A percentile compares a stretch with the other conserved stretches of the same genome.
phyloP scores from a whole-genome alignment of 345 rosid genomes.

The Eucalyptus caleyi region DNA sequence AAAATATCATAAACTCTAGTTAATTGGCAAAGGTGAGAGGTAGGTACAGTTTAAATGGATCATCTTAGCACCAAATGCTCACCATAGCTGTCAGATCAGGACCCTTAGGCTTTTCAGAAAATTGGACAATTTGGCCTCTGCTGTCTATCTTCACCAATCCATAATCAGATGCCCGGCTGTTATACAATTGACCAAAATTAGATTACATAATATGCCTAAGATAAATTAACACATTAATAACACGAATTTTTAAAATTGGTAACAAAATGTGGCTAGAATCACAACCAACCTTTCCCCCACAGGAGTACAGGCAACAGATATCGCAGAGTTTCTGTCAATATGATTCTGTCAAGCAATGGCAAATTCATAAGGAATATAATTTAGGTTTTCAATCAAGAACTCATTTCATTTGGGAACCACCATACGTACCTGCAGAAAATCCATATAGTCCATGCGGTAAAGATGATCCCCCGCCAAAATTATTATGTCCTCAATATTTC shows the following conservation, averaged over 20 bases:
- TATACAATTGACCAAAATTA: not conserved
- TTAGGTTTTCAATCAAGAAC: not conserved
- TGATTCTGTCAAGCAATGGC: slow-evolving; percentile 47
- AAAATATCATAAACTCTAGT: not conserved
- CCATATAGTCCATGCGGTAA: slow-evolving; percentile 84
- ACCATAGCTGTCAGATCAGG: slow-evolving; percentile 77
- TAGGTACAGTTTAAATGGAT: not conserved
- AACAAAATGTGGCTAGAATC: not conserved
- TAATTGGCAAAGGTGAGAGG: not conserved
- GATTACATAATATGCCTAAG: not conserved
- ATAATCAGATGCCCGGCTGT: slow-evolving; percentile 86
- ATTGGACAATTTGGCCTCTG: slow-evolving; percentile 55
- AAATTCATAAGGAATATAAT: not conserved
- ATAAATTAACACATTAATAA: not conserved
- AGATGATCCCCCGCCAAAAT: slow-evolving; percentile 93
- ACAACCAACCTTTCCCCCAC: slow-evolving; percentile 54
- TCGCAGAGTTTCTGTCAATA: slow-evolving; percentile 63
- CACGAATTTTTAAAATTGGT: not conserved
- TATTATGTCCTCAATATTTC: slow-evolving; percentile 59
- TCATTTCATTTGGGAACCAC: not conserved
- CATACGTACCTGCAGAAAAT: slow-evolving; percentile 57
- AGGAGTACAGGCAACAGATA: slow-evolving; percentile 72
- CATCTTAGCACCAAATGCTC: slow-evolving; percentile 1
- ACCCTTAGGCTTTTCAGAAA: slow-evolving; percentile 82
- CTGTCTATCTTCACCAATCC: slow-evolving; percentile 78